These are phyloP conservation scores for Alternaria sp. DNA, from an alignment of 2,329 filamentous ascomycete species.

Conservation along the genomic window DNA sequence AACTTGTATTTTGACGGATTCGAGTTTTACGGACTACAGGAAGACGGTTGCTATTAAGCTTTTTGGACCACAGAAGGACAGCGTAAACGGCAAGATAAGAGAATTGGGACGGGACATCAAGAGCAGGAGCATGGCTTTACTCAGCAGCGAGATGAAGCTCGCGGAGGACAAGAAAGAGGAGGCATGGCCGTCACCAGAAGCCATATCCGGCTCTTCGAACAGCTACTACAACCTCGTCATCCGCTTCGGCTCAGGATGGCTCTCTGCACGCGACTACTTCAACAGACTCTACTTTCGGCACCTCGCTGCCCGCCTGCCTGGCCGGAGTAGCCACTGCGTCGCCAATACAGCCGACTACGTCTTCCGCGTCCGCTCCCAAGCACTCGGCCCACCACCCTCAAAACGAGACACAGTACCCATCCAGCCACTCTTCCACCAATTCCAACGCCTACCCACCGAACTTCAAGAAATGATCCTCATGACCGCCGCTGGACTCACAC, in stretches of 20 bases:
- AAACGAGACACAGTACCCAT: constrained; percentile 28
- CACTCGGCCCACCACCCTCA: constrained; percentile 5
- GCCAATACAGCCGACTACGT: background rate
- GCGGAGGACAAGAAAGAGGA: background rate
- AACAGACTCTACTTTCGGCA: constrained; percentile 31
- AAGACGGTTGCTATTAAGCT: constrained; percentile 34
- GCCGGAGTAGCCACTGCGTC: background rate
- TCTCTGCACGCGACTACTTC: constrained; percentile 38
- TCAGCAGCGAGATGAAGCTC: background rate
- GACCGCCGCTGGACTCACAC: constrained; percentile 23
- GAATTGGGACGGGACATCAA: background rate
- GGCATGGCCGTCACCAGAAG: background rate
- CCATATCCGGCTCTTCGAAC: background rate
- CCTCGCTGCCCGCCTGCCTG: constrained; percentile 7
- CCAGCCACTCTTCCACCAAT: constrained; percentile 37
- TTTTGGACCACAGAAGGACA: constrained; percentile 25
- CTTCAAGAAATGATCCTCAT: constrained; percentile 38
- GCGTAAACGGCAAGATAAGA: background rate
- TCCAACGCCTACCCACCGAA: constrained; percentile 32
- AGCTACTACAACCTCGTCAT: constrained; percentile 33
- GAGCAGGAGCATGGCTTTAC: constrained; percentile 10
- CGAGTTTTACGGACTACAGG: constrained; percentile 17
- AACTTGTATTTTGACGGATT: constrained; percentile 31
- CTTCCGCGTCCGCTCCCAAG: constrained; percentile 1
- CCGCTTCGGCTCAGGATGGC: constrained; percentile 39